Conservation (phyloP, 106 monocot species). For the Acorus calamus region DNA sequence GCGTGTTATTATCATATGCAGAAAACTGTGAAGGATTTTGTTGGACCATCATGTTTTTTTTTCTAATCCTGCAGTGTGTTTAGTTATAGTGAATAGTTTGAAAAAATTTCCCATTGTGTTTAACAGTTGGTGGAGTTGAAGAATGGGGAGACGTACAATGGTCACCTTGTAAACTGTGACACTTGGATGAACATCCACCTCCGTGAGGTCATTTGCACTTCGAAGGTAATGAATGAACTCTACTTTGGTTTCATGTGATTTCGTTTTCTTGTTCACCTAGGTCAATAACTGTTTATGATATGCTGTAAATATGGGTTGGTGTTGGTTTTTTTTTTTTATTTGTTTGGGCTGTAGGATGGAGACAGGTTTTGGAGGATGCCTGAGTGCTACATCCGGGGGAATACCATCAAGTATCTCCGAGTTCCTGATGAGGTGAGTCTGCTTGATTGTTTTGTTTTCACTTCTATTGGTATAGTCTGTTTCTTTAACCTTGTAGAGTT, state of each 20-base stretch:
- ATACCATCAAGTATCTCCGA: constrained; percentile 90
- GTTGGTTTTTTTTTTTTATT: constrained; percentile 8
- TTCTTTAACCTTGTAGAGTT: too few relatives aligned
- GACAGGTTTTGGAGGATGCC: constrained; percentile 98
- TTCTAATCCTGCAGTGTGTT: not conserved
- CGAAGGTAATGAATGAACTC: constrained; percentile 43
- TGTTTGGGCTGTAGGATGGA: constrained; percentile 54
- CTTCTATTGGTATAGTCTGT: too few relatives aligned
- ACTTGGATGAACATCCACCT: constrained; percentile 89
- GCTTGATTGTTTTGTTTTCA: too few relatives aligned
- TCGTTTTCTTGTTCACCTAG: too few relatives aligned
- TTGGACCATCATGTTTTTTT: not conserved
- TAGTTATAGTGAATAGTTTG: not conserved
- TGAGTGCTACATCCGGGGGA: constrained; percentile 85
- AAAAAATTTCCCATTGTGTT: not conserved
- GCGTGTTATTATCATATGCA: too few relatives aligned
- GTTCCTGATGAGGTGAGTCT: constrained; percentile 83
- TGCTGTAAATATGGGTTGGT: not conserved
- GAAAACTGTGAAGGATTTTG: too few relatives aligned
- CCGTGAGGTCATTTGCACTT: constrained; percentile 74
- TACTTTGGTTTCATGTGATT: too few relatives aligned
- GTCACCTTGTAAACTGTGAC: constrained; percentile 78
- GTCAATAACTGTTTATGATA: too few relatives aligned
- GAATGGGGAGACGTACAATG: constrained; percentile 93
- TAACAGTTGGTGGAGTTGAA: constrained; percentile 79